Percentiles rank a stretch among this genome's conserved stretches.
Conservation (phyloP, 257 asterid species). For the Nicotiana undulata region DNA sequence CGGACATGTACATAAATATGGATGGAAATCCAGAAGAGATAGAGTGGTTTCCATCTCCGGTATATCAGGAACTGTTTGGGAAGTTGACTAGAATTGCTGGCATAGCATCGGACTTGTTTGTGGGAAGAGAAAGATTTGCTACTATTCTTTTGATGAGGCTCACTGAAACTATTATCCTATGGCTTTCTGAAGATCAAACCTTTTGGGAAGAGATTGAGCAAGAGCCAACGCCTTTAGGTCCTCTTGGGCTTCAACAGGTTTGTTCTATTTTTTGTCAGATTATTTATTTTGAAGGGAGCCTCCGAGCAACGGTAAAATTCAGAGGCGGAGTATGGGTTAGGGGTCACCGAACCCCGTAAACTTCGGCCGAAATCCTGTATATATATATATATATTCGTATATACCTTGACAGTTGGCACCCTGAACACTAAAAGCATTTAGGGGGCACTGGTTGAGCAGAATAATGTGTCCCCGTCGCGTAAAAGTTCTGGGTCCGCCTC, state of each 20-base stretch:
- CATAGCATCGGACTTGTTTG: slow-evolving; percentile 69
- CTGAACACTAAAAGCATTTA: too few relatives aligned
- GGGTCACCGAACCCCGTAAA: too few relatives aligned
- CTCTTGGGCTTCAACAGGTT: slow-evolving; percentile 94
- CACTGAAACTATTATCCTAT: slow-evolving; percentile 81
- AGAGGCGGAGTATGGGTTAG: too few relatives aligned
- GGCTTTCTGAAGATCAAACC: slow-evolving; percentile 91
- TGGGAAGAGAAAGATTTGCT: slow-evolving; percentile 84
- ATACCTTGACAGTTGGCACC: too few relatives aligned
- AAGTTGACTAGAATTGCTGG: slow-evolving; percentile 53
- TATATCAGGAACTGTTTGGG: slow-evolving; percentile 80
- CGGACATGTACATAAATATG: slow-evolving; percentile 70
- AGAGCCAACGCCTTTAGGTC: slow-evolving; percentile 58
- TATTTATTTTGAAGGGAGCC: background rate
- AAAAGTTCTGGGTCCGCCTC: too few relatives aligned
- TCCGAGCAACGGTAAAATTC: too few relatives aligned
- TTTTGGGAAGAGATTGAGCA: slow-evolving; percentile 92
- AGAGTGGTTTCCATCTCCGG: slow-evolving; percentile 91
- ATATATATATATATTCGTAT: too few relatives aligned
- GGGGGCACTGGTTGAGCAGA: too few relatives aligned
- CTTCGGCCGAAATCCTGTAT: too few relatives aligned
- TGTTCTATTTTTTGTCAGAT: background rate
- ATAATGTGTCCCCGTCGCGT: too few relatives aligned
- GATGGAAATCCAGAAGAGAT: slow-evolving; percentile 53
- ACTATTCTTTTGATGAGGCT: slow-evolving; percentile 81